phyloP scores from a whole-genome alignment of 2,329 filamentous ascomycete species.

The Fusarium burgessii region DNA sequence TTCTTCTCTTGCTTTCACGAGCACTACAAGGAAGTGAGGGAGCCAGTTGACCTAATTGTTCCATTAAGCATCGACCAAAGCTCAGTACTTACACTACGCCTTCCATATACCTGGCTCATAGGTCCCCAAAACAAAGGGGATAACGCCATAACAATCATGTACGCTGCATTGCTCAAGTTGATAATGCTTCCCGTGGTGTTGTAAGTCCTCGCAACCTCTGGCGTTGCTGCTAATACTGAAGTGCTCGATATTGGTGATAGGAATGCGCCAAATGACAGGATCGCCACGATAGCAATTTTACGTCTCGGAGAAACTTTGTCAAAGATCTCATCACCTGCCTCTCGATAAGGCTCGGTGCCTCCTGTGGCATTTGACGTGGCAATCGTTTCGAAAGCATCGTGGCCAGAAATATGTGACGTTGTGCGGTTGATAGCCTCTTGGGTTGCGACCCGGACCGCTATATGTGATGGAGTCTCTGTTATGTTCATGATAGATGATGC shows the following conservation, averaged over 20 bases:
- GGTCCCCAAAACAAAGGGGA: constrained; percentile 79
- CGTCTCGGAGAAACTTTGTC: constrained; percentile 69
- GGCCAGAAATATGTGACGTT: constrained; percentile 48
- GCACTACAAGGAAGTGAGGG: not conserved
- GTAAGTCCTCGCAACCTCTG: constrained; percentile 77
- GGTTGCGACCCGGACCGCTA: not conserved
- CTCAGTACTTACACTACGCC: constrained; percentile 62
- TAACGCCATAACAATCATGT: constrained; percentile 79
- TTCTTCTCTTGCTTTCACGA: not conserved
- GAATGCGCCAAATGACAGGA: constrained; percentile 81
- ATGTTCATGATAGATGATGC: constrained; percentile 7
- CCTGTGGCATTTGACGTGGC: constrained; percentile 7
- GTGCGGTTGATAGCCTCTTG: constrained; percentile 38
- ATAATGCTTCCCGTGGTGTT: constrained; percentile 75
- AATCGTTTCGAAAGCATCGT: constrained; percentile 45
- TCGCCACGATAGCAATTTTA: constrained; percentile 75
- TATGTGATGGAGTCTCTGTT: not conserved
- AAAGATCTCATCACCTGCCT: constrained; percentile 68
- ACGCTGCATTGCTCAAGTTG: constrained; percentile 80
- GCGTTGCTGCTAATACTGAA: constrained; percentile 77
- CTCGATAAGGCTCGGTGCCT: constrained; percentile 36
- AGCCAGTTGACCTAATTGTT: not conserved
- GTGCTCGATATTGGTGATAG: constrained; percentile 81
- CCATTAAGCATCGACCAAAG: not conserved
- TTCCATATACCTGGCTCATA: constrained; percentile 73